These are phyloP conservation scores for Meripilus lineatus DNA, from an alignment of 1,284 basidiomycete genomes.

Conservation along the genomic window DNA sequence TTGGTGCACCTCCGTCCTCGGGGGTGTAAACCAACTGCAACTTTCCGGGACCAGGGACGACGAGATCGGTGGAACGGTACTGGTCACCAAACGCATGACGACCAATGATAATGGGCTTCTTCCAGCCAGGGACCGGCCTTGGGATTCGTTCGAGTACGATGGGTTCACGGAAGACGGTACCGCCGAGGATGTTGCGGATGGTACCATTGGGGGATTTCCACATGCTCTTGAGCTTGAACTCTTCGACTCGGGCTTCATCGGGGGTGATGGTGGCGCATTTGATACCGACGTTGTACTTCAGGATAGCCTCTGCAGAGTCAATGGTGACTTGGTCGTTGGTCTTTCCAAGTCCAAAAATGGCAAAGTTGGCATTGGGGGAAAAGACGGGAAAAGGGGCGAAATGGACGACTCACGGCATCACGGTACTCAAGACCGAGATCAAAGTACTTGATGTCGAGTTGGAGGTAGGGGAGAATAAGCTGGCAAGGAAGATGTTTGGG, in stretches of 20 bases:
- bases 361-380: constrained; percentile 3
- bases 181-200: constrained; percentile 95
- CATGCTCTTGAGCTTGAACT: constrained; percentile 98
- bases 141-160: constrained; percentile 92
- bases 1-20: constrained; percentile 58
- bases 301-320: constrained; percentile 90
- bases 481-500: constrained; percentile 24
- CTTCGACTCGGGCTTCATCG: constrained; percentile 91
- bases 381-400: neutral
- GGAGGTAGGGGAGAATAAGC: constrained; percentile 93
- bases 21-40: constrained; percentile 88
- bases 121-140: constrained; percentile 93
- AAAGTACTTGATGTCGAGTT: constrained; percentile 98
- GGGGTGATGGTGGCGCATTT: constrained; percentile 99
- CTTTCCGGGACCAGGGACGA: constrained; percentile 86
- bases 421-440: constrained; percentile 93
- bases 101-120: constrained; percentile 94
- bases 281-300: constrained; percentile 87
- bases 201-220: constrained; percentile 95
- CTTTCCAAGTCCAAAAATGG: constrained; percentile 39
- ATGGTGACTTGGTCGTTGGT: constrained; percentile 94
- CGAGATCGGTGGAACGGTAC: constrained; percentile 89
- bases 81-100: constrained; percentile 98
- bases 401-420: constrained; percentile 61
- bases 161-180: constrained; percentile 98